Percentiles rank a stretch among this genome's conserved stretches.
phyloP scores from a whole-genome alignment of 768 basidiomycete species.

The Lentinula sp. region DNA sequence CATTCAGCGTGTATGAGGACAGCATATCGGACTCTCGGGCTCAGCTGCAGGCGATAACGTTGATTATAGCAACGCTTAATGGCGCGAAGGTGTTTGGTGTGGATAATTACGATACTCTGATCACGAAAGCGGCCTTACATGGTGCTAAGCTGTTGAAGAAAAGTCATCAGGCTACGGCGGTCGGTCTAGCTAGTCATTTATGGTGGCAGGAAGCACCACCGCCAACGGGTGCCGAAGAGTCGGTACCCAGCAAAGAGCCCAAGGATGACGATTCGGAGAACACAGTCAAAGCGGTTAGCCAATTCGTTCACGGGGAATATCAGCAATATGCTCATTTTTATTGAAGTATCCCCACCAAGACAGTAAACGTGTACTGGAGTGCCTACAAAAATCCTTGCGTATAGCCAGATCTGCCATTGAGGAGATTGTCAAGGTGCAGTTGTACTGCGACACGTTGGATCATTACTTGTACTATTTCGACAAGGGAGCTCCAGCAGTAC shows the following conservation, averaged over 20 bases:
- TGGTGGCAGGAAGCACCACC: slow-evolving; percentile 89
- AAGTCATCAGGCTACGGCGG: slow-evolving; percentile 94
- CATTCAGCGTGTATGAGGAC: slow-evolving; percentile 97
- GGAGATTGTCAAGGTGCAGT: slow-evolving; percentile 92
- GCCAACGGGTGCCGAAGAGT: slow-evolving; percentile 31
- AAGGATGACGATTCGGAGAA: slow-evolving; percentile 38
- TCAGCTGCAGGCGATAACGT: slow-evolving; percentile 94
- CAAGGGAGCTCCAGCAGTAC: slow-evolving; percentile 83
- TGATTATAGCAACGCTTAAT: slow-evolving; percentile 88
- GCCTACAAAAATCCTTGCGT: slow-evolving; percentile 91
- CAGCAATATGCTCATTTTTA: neutral
- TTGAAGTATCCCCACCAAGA: slow-evolving; percentile 80
- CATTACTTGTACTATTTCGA: slow-evolving; percentile 96
- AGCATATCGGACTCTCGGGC: slow-evolving; percentile 93
- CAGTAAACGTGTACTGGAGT: slow-evolving; percentile 96
- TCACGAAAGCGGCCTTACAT: slow-evolving; percentile 98
- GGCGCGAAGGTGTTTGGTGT: slow-evolving; percentile 85
- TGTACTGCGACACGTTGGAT: slow-evolving; percentile 95
- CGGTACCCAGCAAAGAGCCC: slow-evolving; percentile 34
- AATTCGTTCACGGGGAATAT: neutral
- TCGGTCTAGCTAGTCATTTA: slow-evolving; percentile 90
- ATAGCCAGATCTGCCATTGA: slow-evolving; percentile 97
- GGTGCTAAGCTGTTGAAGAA: slow-evolving; percentile 96
- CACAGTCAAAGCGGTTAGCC: slow-evolving; percentile 49
- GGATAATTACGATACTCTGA: slow-evolving; percentile 96